phyloP scores from a whole-genome alignment of 2,329 filamentous ascomycete species.

The Hypoxylon sp. region DNA sequence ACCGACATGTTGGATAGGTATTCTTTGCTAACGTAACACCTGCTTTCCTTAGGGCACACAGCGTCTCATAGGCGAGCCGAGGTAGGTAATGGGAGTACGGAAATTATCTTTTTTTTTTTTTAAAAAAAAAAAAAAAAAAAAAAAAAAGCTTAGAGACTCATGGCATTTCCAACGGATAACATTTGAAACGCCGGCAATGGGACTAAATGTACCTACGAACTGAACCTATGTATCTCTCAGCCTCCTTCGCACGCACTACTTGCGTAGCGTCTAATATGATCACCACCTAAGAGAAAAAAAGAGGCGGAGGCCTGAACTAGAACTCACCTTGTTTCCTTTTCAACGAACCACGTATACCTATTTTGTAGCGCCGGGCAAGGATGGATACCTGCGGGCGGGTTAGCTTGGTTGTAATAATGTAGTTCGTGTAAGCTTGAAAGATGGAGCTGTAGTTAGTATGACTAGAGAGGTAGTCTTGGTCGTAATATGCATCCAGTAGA shows the following conservation, averaged over 20 bases:
- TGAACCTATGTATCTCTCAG: neutral
- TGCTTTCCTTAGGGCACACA: neutral
- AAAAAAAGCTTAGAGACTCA: no score
- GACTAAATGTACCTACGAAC: neutral
- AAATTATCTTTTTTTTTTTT: no score
- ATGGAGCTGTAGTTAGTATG: slow-evolving; percentile 2
- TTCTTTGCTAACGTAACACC: neutral
- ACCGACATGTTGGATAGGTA: neutral
- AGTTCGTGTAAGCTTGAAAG: slow-evolving; percentile 11
- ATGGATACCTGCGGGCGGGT: slow-evolving; percentile 23
- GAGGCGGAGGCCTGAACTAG: neutral
- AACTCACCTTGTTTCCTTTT: slow-evolving; percentile 10
- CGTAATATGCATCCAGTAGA: slow-evolving; percentile 42
- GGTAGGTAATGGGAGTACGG: neutral
- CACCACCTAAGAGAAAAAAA: neutral
- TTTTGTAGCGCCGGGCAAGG: slow-evolving; percentile 19
- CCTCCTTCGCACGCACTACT: neutral
- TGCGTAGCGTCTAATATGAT: neutral
- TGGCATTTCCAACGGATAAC: neutral
- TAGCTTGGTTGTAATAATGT: slow-evolving; percentile 22
- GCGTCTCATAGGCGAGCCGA: neutral
- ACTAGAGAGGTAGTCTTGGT: slow-evolving; percentile 17
- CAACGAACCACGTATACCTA: neutral
- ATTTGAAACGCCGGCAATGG: neutral
- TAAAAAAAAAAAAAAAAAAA: neutral